A percentile compares a stretch with the other conserved stretches of the same genome.
Evolutionary conservation across 176 grass and related monocot species (phyloP).

Genomic region (Poa pratensis): DNA sequence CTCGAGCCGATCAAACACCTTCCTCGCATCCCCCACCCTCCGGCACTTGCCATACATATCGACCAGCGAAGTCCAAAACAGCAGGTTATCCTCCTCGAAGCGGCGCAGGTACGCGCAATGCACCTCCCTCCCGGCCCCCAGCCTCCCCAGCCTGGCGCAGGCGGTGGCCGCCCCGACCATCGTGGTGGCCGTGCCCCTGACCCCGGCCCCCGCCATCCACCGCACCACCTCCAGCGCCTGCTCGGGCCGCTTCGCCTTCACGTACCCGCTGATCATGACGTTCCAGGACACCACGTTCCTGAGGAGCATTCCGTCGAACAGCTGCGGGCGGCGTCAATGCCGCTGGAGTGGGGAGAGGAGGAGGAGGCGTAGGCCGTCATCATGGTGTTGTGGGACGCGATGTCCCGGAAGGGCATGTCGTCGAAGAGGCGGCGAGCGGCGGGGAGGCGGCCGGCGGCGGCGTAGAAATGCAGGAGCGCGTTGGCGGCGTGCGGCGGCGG

Average conservation of each 20-base stretch:
- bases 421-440: slow-evolving; percentile 52
- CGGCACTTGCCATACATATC: slow-evolving; percentile 70
- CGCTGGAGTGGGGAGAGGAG: too few species aligned
- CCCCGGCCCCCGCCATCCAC: slow-evolving; percentile 33
- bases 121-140: slow-evolving; percentile 52
- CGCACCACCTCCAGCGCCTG: slow-evolving; percentile 51
- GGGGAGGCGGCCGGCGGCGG: slow-evolving; percentile 27
- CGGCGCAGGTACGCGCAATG: slow-evolving; percentile 47
- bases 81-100: slow-evolving; percentile 62
- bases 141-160: slow-evolving; percentile 47
- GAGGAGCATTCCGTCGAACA: slow-evolving; percentile 54
- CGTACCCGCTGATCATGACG: slow-evolving; percentile 53
- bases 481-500: slow-evolving; percentile 52
- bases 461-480: slow-evolving; percentile 57
- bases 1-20: slow-evolving; percentile 53
- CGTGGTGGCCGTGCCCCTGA: slow-evolving; percentile 30
- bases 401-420: slow-evolving; percentile 57
- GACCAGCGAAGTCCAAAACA: slow-evolving; percentile 60
- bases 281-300: slow-evolving; percentile 69
- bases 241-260: slow-evolving; percentile 44
- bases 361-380: slow-evolving; percentile 54
- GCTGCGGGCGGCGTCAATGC: slow-evolving; percentile 34
- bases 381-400: slow-evolving; percentile 58
- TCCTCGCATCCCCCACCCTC: slow-evolving; percentile 37
- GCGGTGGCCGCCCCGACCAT: slow-evolving; percentile 55